Evolutionary conservation across 495 filamentous ascomycete species (phyloP).

Genomic region (Saxophila tyrrhenica): DNA sequence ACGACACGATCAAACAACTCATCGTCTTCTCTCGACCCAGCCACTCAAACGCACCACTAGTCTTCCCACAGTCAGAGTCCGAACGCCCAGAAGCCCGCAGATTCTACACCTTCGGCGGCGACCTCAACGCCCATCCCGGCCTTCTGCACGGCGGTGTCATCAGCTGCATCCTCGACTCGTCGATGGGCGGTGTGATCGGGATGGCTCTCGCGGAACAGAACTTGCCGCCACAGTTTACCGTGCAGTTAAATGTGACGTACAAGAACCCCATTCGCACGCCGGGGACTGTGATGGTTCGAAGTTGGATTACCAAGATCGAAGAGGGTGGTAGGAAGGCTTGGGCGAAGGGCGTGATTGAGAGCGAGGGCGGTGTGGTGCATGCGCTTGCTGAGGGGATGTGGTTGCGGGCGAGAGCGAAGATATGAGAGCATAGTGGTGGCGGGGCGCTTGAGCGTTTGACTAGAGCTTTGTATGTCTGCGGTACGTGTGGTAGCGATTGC

Average conservation of each 20-base stretch:
- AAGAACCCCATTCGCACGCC: constrained; percentile 3
- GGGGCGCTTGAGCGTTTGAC: not conserved
- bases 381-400: constrained; percentile 1
- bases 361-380: constrained; percentile 2
- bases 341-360: constrained; percentile 1
- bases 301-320: not conserved
- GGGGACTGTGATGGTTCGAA: constrained; percentile 1
- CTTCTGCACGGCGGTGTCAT: constrained; percentile 4
- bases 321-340: constrained; percentile 2
- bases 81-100: not conserved
- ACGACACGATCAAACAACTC: constrained; percentile 2
- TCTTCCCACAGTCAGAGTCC: not conserved
- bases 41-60: not conserved
- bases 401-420: constrained; percentile 1
- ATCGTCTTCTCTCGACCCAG: not conserved
- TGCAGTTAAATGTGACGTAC: constrained; percentile 6
- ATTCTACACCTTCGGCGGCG: constrained; percentile 3
- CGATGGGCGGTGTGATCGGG: not conserved
- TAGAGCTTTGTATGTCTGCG: too few species aligned
- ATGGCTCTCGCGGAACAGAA: not conserved
- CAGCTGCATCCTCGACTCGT: not conserved
- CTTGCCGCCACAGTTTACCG: not conserved
- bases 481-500: too few species aligned
- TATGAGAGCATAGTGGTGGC: not conserved
- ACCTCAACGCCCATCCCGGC: constrained; percentile 1